These are phyloP conservation scores for Karstenula rhodostoma DNA, from an alignment of 2,329 filamentous ascomycete genomes.

Conservation along the genomic window DNA sequence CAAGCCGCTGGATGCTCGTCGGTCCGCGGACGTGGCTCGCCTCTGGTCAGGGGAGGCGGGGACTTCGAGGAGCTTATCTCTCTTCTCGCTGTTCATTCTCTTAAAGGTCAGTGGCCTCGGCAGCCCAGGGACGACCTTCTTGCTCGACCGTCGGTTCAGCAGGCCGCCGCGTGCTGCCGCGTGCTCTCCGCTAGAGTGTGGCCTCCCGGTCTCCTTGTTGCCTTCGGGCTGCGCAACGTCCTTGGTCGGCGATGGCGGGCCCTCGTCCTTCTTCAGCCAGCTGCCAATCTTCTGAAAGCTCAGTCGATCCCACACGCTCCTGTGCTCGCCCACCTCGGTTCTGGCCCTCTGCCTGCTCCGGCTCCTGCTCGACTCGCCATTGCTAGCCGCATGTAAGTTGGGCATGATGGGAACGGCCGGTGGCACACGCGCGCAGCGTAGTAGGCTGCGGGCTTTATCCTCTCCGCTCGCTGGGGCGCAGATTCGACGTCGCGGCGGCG, in stretches of 20 bases:
- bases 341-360: slow-evolving; percentile 44
- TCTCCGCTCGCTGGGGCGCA: slow-evolving; percentile 8
- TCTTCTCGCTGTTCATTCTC: slow-evolving; percentile 81
- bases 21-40: slow-evolving; percentile 75
- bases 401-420: slow-evolving; percentile 32
- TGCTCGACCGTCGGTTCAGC: slow-evolving; percentile 41
- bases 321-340: slow-evolving; percentile 44
- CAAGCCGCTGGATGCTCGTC: slow-evolving; percentile 68
- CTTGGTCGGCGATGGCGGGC: slow-evolving; percentile 31
- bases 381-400: slow-evolving; percentile 33
- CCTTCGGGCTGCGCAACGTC: slow-evolving; percentile 12
- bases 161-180: slow-evolving; percentile 25
- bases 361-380: slow-evolving; percentile 39
- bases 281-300: slow-evolving; percentile 51
- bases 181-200: slow-evolving; percentile 44
- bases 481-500: slow-evolving; percentile 13
- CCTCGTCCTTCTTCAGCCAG: slow-evolving; percentile 52
- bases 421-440: slow-evolving; percentile 27
- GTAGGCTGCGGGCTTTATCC: slow-evolving; percentile 28
- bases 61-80: slow-evolving; percentile 74
- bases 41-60: slow-evolving; percentile 71
- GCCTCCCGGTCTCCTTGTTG: slow-evolving; percentile 46
- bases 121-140: slow-evolving; percentile 78
- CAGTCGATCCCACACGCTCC: slow-evolving; percentile 49
- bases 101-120: slow-evolving; percentile 81